Evolutionary conservation across 257 asterid species (phyloP).

Genomic region (Gentiana dahurica): DNA sequence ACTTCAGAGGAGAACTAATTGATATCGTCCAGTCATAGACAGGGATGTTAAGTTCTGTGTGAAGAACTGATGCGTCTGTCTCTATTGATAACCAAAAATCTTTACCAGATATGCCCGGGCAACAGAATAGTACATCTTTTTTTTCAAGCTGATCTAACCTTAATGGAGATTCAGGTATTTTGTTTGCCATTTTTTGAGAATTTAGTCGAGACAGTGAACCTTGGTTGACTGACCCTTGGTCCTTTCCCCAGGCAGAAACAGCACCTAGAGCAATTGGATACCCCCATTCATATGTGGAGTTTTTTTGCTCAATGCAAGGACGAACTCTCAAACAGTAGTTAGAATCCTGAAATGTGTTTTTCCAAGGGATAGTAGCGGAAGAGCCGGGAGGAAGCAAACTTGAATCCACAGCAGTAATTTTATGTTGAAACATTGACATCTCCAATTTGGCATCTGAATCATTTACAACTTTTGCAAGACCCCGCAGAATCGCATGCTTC

Average conservation of each 20-base stretch:
- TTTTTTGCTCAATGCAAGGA: slow-evolving; percentile 52
- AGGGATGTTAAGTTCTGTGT: slow-evolving; percentile 75
- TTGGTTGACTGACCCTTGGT: slow-evolving; percentile 55
- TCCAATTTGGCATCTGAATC: slow-evolving; percentile 77
- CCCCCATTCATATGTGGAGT: slow-evolving; percentile 74
- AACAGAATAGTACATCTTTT: slow-evolving; percentile 79
- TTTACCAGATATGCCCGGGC: slow-evolving; percentile 64
- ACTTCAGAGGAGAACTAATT: slow-evolving; percentile 71
- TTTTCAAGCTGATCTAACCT: slow-evolving; percentile 82
- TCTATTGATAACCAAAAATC: slow-evolving; percentile 80
- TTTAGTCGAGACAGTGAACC: slow-evolving; percentile 59
- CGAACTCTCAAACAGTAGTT: slow-evolving; percentile 73
- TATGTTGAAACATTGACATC: slow-evolving; percentile 46
- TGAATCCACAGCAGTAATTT: slow-evolving; percentile 29
- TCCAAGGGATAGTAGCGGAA: slow-evolving; percentile 74
- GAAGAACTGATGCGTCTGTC: slow-evolving; percentile 90
- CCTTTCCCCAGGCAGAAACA: slow-evolving; percentile 42
- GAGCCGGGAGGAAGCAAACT: slow-evolving; percentile 42
- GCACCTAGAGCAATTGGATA: slow-evolving; percentile 46
- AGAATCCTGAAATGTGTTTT: slow-evolving; percentile 58
- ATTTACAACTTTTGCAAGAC: slow-evolving; percentile 65
- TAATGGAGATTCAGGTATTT: slow-evolving; percentile 46
- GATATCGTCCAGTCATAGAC: slow-evolving; percentile 97
- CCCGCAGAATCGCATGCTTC: slow-evolving; percentile 77
- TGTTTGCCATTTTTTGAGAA: slow-evolving; percentile 45